Evolutionary conservation across 1,284 basidiomycete genomes (phyloP).

Genomic region (Austroboletus olivaceoglutinosus): DNA sequence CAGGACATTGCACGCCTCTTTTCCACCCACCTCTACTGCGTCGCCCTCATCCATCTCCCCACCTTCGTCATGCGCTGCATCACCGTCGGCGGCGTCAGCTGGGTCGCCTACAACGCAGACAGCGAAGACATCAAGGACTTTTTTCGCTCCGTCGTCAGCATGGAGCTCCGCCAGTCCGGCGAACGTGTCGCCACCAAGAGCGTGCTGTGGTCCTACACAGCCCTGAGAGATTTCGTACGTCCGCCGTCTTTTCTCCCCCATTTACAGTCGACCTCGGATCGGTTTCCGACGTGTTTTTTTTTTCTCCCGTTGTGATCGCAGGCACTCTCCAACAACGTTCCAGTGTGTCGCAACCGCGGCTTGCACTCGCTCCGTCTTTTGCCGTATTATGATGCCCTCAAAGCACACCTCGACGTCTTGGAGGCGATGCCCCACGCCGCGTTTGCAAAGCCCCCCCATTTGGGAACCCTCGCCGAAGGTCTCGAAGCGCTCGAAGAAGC

Average conservation of each 20-base stretch:
- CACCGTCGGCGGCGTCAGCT: constrained; percentile 57
- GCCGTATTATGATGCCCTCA: constrained; percentile 56
- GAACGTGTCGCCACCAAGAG: constrained; percentile 74
- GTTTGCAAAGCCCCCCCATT: constrained; percentile 62
- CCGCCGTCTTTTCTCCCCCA: not conserved
- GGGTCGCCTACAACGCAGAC: constrained; percentile 63
- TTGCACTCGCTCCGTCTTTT: constrained; percentile 62
- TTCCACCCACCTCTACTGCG: constrained; percentile 61
- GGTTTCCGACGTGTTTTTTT: constrained; percentile 3
- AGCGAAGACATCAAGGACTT: constrained; percentile 69
- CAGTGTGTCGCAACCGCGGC: constrained; percentile 59
- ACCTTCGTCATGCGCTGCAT: constrained; percentile 63
- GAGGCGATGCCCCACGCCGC: constrained; percentile 52
- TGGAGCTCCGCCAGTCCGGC: constrained; percentile 71
- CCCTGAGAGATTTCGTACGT: constrained; percentile 63
- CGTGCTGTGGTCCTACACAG: constrained; percentile 72
- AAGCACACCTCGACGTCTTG: constrained; percentile 56
- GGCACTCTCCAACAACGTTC: constrained; percentile 66
- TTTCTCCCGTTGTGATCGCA: constrained; percentile 20
- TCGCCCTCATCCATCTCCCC: constrained; percentile 61
- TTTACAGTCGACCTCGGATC: not conserved
- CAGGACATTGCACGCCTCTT: constrained; percentile 68
- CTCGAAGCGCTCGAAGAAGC: constrained; percentile 59
- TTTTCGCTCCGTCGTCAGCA: constrained; percentile 60
- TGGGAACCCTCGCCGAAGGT: constrained; percentile 55